Evolutionary conservation across 768 basidiomycete species (phyloP).

Genomic region (Rhodosporidiobolus odoratus): DNA sequence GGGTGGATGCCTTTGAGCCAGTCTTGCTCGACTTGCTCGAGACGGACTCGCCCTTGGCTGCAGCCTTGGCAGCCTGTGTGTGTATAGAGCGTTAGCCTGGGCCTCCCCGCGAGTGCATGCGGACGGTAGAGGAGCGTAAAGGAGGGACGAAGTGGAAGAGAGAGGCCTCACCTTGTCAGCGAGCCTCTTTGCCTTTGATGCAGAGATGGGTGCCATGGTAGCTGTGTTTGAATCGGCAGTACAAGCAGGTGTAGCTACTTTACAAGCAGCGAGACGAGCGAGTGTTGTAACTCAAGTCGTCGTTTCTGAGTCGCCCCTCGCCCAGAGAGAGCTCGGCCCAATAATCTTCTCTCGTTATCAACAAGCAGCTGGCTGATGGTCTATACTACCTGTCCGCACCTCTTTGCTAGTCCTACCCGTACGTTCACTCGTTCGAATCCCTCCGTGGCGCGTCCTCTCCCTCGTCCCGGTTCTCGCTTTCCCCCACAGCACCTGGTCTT

Average conservation of each 20-base stretch:
- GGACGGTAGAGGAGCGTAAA: background rate
- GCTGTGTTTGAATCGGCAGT: background rate
- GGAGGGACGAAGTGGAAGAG: background rate
- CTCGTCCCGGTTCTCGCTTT: no score
- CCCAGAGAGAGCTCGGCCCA: background rate
- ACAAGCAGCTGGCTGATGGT: no score
- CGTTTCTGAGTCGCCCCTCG: background rate
- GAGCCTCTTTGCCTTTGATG: slow-evolving; percentile 71
- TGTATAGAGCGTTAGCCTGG: background rate
- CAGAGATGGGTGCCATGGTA: slow-evolving; percentile 37
- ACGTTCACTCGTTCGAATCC: no score
- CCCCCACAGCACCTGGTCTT: no score
- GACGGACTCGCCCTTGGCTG: slow-evolving; percentile 49
- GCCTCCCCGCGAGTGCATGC: background rate
- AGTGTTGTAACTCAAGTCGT: no score
- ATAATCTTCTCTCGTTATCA: background rate
- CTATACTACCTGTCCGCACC: no score
- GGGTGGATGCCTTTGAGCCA: slow-evolving; percentile 63
- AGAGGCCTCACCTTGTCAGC: slow-evolving; percentile 66
- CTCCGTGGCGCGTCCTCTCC: no score
- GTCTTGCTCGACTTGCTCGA: slow-evolving; percentile 53
- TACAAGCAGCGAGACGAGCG: background rate
- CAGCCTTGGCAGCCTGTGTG: slow-evolving; percentile 58
- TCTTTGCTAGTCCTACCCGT: no score
- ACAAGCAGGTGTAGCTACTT: background rate